These are phyloP conservation scores for Nicotiana benthamiana DNA, from an alignment of 257 asterid genomes.

Conservation along the genomic window DNA sequence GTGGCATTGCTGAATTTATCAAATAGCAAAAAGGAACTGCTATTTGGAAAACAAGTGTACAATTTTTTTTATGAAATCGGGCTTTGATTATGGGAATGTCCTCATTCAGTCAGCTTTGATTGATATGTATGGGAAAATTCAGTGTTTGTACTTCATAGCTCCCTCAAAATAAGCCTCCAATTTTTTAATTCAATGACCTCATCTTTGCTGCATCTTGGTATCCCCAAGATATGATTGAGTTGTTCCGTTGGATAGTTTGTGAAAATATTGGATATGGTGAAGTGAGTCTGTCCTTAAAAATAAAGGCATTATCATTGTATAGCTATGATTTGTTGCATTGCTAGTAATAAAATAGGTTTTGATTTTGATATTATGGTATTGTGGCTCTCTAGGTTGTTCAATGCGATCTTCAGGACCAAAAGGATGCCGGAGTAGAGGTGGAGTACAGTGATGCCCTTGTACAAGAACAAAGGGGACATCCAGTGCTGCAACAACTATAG, in stretches of 20 bases:
- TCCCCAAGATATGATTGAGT: conserved; percentile 39
- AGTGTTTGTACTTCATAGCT: background rate
- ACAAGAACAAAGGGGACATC: too few relatives aligned
- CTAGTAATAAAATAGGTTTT: conserved; percentile 41
- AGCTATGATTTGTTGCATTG: conserved; percentile 40
- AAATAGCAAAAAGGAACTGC: conserved; percentile 12
- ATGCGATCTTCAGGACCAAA: too few relatives aligned
- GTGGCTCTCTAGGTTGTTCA: too few relatives aligned
- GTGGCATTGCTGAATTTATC: conserved; percentile 47
- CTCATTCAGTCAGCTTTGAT: too few relatives aligned
- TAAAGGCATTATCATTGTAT: conserved; percentile 37
- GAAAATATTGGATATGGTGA: conserved; percentile 44
- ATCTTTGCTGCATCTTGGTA: conserved; percentile 34
- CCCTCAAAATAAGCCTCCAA: conserved; percentile 24
- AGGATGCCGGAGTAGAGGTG: too few relatives aligned
- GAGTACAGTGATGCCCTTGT: too few relatives aligned
- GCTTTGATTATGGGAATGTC: too few relatives aligned
- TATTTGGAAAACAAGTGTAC: too few relatives aligned
- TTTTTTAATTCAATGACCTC: conserved; percentile 54
- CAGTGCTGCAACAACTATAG: too few relatives aligned
- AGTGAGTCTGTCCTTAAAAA: conserved; percentile 41
- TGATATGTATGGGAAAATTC: conserved; percentile 11
- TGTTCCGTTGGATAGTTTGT: conserved; percentile 44
- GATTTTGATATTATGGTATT: conserved; percentile 32
- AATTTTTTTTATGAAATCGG: too few relatives aligned